These are phyloP conservation scores for Rhizopogon rudus DNA, from an alignment of 768 basidiomycete genomes.

Conservation along the genomic window DNA sequence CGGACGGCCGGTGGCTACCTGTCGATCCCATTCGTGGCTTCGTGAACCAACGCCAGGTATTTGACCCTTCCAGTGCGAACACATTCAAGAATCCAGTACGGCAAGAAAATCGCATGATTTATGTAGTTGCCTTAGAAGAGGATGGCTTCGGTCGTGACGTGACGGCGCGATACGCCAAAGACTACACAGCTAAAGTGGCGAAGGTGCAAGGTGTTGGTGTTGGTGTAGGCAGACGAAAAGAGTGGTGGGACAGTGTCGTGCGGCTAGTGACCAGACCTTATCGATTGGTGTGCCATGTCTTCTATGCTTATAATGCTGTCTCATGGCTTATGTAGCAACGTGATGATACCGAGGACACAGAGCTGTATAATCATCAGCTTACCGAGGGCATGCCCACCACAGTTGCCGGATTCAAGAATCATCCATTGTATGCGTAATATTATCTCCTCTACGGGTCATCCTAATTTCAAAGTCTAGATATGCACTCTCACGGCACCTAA, in stretches of 20 bases:
- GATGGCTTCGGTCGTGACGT: constrained; percentile 91
- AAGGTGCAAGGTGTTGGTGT: constrained; percentile 70
- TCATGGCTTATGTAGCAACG: constrained; percentile 56
- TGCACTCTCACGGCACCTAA: constrained; percentile 81
- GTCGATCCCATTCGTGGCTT: constrained; percentile 83
- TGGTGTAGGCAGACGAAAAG: constrained; percentile 50
- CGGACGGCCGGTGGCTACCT: constrained; percentile 88
- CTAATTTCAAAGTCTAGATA: constrained; percentile 45
- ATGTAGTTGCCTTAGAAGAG: constrained; percentile 93
- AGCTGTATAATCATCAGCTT: constrained; percentile 69
- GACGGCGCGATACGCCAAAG: constrained; percentile 81
- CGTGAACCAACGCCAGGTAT: constrained; percentile 76
- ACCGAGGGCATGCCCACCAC: constrained; percentile 92
- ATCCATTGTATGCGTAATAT: constrained; percentile 62
- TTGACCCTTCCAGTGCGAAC: constrained; percentile 56
- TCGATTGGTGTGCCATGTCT: constrained; percentile 56
- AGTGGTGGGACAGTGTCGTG: constrained; percentile 85
- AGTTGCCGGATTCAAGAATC: constrained; percentile 90
- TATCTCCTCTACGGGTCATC: not conserved
- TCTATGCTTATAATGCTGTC: constrained; percentile 8
- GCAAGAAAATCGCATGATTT: constrained; percentile 81
- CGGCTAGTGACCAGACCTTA: constrained; percentile 66
- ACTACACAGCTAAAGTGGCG: constrained; percentile 75
- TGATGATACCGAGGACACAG: constrained; percentile 91
- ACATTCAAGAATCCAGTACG: constrained; percentile 10